These are phyloP conservation scores for Hylodesmum podocarpum DNA, from an alignment of 306 rosid genomes.

Conservation along the genomic window DNA sequence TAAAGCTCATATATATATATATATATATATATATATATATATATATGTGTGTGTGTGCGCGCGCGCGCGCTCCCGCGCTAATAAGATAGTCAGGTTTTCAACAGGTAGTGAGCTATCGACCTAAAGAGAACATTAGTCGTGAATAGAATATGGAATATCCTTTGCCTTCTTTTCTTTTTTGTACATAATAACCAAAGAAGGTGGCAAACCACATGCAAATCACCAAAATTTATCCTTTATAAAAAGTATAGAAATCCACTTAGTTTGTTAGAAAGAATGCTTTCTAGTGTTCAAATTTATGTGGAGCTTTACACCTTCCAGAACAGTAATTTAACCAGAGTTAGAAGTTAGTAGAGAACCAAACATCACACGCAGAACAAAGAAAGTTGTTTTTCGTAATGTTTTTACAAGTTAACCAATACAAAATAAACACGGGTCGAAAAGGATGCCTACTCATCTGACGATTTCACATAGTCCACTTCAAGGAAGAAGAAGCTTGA, in stretches of 20 bases:
- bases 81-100: too few relatives aligned
- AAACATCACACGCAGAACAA: not conserved
- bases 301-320: not conserved
- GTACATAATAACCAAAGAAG: too few relatives aligned
- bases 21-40: too few relatives aligned
- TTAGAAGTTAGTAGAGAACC: not conserved
- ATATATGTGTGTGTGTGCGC: too few relatives aligned
- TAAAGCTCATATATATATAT: too few relatives aligned
- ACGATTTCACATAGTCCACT: constrained; percentile 31
- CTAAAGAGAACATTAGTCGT: not conserved
- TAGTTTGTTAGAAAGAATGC: not conserved
- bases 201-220: not conserved
- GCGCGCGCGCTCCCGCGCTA: too few relatives aligned
- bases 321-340: constrained; percentile 1
- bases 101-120: too few relatives aligned
- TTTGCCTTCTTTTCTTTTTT: too few relatives aligned
- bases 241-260: not conserved
- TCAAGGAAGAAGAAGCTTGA: constrained; percentile 19
- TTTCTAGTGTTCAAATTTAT: not conserved
- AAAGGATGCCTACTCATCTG: constrained; percentile 42
- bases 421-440: not conserved
- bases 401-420: not conserved
- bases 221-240: not conserved
- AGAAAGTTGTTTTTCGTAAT: not conserved
- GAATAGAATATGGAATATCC: not conserved